Percentiles rank a stretch among this genome's conserved stretches.
Conservation (phyloP, 495 filamentous ascomycete species). For the Annulohypoxylon maeteangense region DNA sequence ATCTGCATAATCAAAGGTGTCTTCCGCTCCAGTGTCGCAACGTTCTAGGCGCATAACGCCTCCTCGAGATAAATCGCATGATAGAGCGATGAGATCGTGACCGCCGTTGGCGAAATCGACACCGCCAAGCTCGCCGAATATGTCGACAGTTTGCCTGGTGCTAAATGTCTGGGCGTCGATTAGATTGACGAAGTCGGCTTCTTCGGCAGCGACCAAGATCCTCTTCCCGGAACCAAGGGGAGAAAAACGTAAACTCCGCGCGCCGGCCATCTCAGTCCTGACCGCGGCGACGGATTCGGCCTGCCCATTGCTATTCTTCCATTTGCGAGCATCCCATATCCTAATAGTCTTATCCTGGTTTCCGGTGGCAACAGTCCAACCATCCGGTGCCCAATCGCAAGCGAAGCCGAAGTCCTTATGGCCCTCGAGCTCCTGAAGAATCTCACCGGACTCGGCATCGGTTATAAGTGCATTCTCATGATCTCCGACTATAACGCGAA, state of each 20-base stretch:
- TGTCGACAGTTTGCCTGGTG: constrained; percentile 78
- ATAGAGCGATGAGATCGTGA: constrained; percentile 75
- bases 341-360: constrained; percentile 88
- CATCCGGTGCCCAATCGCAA: constrained; percentile 91
- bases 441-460: constrained; percentile 59
- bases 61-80: constrained; percentile 77
- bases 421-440: constrained; percentile 65
- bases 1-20: constrained; percentile 46
- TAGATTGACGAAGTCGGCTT: constrained; percentile 82
- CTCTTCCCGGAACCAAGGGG: constrained; percentile 78
- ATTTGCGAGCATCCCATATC: constrained; percentile 86
- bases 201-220: constrained; percentile 82
- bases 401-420: constrained; percentile 90
- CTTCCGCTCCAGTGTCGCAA: constrained; percentile 57
- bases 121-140: constrained; percentile 89
- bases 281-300: constrained; percentile 67
- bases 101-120: constrained; percentile 79
- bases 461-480: constrained; percentile 59
- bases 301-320: constrained; percentile 61
- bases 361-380: constrained; percentile 86
- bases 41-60: constrained; percentile 83
- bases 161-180: constrained; percentile 77
- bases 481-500: constrained; percentile 79
- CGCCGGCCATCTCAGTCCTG: constrained; percentile 79
- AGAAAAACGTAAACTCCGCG: constrained; percentile 81